phyloP scores from a whole-genome alignment of 2,329 filamentous ascomycete genomes.

The Lasiodiplodia hormozganensis region DNA sequence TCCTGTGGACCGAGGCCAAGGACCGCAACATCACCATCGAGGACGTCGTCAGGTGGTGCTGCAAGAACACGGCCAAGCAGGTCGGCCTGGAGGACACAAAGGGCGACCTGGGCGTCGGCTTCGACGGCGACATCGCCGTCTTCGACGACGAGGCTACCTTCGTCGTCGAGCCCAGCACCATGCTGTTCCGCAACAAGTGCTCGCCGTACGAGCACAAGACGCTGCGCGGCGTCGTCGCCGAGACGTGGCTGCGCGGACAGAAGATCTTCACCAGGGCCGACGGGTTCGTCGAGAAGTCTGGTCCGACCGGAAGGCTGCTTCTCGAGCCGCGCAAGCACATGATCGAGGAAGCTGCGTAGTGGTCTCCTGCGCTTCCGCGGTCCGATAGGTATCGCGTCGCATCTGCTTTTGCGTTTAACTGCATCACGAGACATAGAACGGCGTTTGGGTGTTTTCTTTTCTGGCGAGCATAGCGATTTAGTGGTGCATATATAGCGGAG shows the following conservation, averaged over 20 bases:
- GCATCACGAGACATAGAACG: not conserved
- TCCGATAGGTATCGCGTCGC: not conserved
- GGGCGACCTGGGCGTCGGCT: constrained; percentile 79
- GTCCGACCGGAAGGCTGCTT: constrained; percentile 58
- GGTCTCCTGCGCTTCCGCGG: not conserved
- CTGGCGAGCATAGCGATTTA: not conserved
- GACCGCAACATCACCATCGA: constrained; percentile 65
- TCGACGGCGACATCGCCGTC: constrained; percentile 89
- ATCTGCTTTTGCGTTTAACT: not conserved
- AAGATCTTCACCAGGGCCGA: constrained; percentile 76
- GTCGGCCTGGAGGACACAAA: constrained; percentile 84
- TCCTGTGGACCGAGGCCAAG: constrained; percentile 82
- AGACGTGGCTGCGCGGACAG: constrained; percentile 84
- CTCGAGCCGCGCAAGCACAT: constrained; percentile 54
- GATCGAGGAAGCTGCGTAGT: not conserved
- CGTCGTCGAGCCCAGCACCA: constrained; percentile 71
- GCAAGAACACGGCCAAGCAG: constrained; percentile 83
- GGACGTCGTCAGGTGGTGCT: constrained; percentile 86
- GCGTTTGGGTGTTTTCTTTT: constrained; percentile 4
- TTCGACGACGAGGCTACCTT: constrained; percentile 88
- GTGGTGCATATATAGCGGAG: not conserved
- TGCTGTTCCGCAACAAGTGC: constrained; percentile 95
- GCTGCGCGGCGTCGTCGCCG: constrained; percentile 77
- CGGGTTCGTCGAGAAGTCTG: constrained; percentile 65
- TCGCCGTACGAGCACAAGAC: constrained; percentile 85